A percentile compares a stretch with the other conserved stretches of the same genome.
These are phyloP conservation scores for Saxophila tyrrhenica DNA, from an alignment of 495 filamentous ascomycete genomes.

Conservation along the genomic window DNA sequence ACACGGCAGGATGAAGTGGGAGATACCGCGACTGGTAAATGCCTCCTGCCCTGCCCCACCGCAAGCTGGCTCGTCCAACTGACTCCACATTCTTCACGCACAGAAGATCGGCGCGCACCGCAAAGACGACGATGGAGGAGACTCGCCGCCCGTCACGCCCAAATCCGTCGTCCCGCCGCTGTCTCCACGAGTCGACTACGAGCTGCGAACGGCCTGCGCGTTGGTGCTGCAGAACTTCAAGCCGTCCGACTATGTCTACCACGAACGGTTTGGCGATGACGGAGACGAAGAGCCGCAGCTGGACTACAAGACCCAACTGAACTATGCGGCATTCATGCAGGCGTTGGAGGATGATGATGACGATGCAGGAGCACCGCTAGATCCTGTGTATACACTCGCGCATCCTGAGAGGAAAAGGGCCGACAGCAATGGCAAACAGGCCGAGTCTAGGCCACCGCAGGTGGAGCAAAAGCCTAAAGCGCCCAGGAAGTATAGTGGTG, in stretches of 20 bases:
- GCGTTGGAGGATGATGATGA: not conserved
- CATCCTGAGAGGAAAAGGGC: not conserved
- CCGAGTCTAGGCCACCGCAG: not conserved
- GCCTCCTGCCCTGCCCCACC: no score
- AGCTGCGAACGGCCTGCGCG: slow-evolving; percentile 28
- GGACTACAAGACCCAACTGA: slow-evolving; percentile 17
- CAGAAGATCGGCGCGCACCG: slow-evolving; percentile 22
- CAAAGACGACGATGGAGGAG: slow-evolving; percentile 15
- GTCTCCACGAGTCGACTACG: slow-evolving; percentile 21
- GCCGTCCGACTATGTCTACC: slow-evolving; percentile 24
- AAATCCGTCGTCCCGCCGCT: slow-evolving; percentile 27
- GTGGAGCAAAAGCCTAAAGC: not conserved
- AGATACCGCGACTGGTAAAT: no score
- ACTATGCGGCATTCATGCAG: slow-evolving; percentile 16
- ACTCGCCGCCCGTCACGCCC: slow-evolving; percentile 23
- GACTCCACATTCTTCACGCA: slow-evolving; percentile 1
- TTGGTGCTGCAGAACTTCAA: slow-evolving; percentile 29
- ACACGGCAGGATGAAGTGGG: no score
- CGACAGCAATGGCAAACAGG: not conserved
- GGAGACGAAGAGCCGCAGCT: not conserved
- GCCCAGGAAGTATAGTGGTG: not conserved
- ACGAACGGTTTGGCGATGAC: slow-evolving; percentile 13
- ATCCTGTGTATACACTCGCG: not conserved
- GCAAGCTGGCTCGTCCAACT: not conserved
- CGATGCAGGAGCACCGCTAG: not conserved